These are phyloP conservation scores for Coix lacrymajobi DNA, from an alignment of 176 grass and related monocot genomes.

Conservation along the genomic window DNA sequence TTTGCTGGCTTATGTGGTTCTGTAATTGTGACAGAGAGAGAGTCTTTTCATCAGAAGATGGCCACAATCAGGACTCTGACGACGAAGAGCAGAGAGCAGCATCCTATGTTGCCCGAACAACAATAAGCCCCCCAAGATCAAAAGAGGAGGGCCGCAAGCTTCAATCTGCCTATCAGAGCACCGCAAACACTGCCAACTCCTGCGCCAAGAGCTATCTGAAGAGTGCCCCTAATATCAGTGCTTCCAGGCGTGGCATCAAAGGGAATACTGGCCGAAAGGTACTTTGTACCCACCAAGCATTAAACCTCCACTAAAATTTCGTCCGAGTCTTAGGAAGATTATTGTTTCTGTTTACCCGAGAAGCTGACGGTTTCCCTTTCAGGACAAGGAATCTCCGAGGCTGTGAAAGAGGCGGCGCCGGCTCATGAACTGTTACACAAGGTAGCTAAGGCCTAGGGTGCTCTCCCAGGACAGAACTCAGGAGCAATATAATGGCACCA, in stretches of 20 bases:
- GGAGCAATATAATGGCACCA: neutral
- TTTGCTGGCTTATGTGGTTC: constrained; percentile 12
- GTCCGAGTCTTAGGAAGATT: neutral
- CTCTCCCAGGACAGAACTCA: constrained; percentile 7
- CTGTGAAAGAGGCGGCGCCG: constrained; percentile 28
- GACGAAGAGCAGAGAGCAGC: constrained; percentile 37
- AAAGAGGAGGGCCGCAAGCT: constrained; percentile 10
- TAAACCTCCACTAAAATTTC: neutral
- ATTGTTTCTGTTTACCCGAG: neutral
- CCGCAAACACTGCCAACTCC: neutral
- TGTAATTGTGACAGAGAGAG: constrained; percentile 59
- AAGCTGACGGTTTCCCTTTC: neutral
- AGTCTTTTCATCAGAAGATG: constrained; percentile 43
- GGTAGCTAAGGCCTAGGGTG: constrained; percentile 5
- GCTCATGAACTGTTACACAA: constrained; percentile 38
- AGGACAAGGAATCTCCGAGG: constrained; percentile 46
- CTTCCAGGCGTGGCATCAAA: constrained; percentile 46
- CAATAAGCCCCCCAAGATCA: constrained; percentile 45
- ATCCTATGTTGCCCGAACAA: constrained; percentile 50
- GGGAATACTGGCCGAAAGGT: constrained; percentile 43
- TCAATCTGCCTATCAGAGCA: constrained; percentile 21
- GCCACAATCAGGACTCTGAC: constrained; percentile 20
- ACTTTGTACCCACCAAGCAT: neutral
- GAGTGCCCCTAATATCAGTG: constrained; percentile 47
- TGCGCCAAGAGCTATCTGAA: constrained; percentile 31